These are phyloP conservation scores for Turnera subulata DNA, from an alignment of 345 rosid species.

Conservation along the genomic window DNA sequence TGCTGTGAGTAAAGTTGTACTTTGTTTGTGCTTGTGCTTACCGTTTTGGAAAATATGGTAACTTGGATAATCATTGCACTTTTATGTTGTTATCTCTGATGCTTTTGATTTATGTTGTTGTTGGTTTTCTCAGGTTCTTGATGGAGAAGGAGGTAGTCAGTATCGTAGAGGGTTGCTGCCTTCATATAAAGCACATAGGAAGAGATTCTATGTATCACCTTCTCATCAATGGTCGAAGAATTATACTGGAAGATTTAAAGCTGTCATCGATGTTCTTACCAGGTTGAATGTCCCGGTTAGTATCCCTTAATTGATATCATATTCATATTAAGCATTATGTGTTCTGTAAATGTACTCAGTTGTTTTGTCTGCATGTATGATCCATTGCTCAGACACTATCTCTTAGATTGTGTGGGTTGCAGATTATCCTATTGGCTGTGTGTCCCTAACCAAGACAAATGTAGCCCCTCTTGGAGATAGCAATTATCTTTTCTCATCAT, in stretches of 20 bases:
- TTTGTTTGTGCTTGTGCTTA: no score
- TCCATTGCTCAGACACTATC: no score
- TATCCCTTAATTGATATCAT: constrained; percentile 18
- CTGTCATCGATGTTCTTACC: constrained; percentile 51
- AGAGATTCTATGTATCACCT: constrained; percentile 34
- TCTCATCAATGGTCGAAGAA: constrained; percentile 32
- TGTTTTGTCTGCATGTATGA: background rate
- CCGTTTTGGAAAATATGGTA: no score
- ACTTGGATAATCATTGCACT: no score
- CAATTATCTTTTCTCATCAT: no score
- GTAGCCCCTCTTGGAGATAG: no score
- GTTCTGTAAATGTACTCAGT: background rate
- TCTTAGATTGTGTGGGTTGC: no score
- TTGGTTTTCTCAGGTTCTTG: constrained; percentile 58
- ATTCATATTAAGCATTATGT: background rate
- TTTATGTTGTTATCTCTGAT: no score
- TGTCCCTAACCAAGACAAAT: no score
- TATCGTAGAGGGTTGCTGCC: constrained; percentile 67
- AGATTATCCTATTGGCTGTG: no score
- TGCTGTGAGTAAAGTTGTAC: constrained; percentile 45
- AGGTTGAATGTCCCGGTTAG: constrained; percentile 87
- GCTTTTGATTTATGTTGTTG: no score
- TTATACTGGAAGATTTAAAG: constrained; percentile 36
- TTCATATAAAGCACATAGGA: constrained; percentile 81
- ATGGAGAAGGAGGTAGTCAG: constrained; percentile 74